These are phyloP conservation scores for Micractinium conductrix DNA, from an alignment of 139 green algal genomes.

Conservation along the genomic window DNA sequence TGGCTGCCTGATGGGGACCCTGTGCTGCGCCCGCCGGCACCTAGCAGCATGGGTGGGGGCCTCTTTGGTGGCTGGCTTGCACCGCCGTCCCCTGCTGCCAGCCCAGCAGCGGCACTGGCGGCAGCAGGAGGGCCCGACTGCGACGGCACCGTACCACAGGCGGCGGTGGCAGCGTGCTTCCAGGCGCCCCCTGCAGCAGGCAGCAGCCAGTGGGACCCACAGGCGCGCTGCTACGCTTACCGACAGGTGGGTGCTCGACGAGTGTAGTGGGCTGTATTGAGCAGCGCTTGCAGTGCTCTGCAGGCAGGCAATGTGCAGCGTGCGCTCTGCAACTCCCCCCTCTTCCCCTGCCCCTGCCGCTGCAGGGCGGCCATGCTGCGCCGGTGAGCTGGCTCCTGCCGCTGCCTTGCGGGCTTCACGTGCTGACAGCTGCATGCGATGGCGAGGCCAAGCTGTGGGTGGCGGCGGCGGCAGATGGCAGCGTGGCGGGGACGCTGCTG, in stretches of 20 bases:
- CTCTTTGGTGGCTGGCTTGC: not conserved
- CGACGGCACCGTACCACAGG: not conserved
- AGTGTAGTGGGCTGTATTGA: not conserved
- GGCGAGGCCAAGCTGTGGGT: conserved; percentile 17
- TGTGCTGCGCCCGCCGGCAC: not conserved
- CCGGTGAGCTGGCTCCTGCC: not conserved
- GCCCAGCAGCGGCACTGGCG: not conserved
- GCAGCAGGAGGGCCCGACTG: not conserved
- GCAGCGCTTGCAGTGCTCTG: not conserved
- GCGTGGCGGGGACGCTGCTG: not conserved
- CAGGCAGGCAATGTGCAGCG: not conserved
- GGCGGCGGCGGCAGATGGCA: not conserved
- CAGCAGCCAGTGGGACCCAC: not conserved
- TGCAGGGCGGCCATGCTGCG: not conserved
- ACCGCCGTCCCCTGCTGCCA: not conserved
- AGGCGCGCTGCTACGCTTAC: not conserved
- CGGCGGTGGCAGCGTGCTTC: not conserved
- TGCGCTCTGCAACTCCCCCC: not conserved
- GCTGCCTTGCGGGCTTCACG: not conserved
- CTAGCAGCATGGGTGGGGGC: not conserved
- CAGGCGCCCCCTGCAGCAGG: no score
- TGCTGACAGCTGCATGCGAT: not conserved
- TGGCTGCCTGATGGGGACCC: not conserved
- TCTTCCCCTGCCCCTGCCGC: not conserved
- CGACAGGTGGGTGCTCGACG: conserved; percentile 1